Base-by-base conservation (phyloP, 1,284 basidiomycete species). In the Mycosarcoma mackinlayi region DNA sequence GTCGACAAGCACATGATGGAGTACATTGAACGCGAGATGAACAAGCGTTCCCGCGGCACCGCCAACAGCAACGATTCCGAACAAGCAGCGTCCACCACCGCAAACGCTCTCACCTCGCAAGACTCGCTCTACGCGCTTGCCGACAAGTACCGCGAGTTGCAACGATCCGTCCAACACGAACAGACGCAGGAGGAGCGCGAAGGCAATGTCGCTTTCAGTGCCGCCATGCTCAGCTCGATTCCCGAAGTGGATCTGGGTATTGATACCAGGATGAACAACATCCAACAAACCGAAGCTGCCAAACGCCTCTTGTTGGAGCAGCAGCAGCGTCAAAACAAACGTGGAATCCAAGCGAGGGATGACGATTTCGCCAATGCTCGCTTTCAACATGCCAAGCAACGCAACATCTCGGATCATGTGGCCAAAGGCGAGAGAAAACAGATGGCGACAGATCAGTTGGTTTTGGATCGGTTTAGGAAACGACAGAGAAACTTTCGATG, bases 1-100 rank as follows among this genome's bases (percentile, higher is more conserved):
- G 93, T 97, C 6, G 94, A 98, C 85, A 97, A 96, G 80, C 95
- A 98, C 81, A 98, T 98, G 94, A 94, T 98, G 92, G 92, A 90
- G 2, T 98, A 95, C 78, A 98, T 98, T 56, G 95, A 98, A 79
- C 88, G 91, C 76, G 96, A 97, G 82, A 87, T 98, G 78, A 89
- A 88, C 77, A 88, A 92, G 44, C 89, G 89, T n/a, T n/a, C n/a
- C n/a, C 51, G 33, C 13, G 28, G 35, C 28, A 23, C 34, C 31
- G 0, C 16, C 25, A 9, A 25, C 4, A 27, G 38, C n/a, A 24
- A 21, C 21, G 39, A 41, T 24, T 2, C 18, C 19, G 14, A 28
- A 2, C 1, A 34, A 1, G 19, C 27, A 19, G 18, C 24, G 1
- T 13, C 39, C 1, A 58, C 71, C 6, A 27, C 68, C 45, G 27